These are phyloP conservation scores for Rossbeevera mucosa DNA, from an alignment of 768 basidiomycete species.

Conservation along the genomic window DNA sequence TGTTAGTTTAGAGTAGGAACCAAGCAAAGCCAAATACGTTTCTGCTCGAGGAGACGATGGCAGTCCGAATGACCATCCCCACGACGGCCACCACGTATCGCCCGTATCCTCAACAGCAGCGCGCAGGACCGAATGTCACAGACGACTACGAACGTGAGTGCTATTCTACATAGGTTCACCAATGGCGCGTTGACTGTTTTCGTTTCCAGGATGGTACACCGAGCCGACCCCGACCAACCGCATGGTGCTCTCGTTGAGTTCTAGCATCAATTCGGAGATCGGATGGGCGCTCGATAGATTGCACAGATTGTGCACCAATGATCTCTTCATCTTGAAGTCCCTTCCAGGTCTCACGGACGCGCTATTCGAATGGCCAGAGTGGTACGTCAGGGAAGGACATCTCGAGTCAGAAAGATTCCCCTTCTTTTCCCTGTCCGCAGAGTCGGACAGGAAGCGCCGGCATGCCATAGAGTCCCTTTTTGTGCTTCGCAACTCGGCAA, in stretches of 20 bases:
- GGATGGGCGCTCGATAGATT: slow-evolving; percentile 89
- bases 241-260: slow-evolving; percentile 86
- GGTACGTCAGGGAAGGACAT: slow-evolving; percentile 67
- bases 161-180: neutral
- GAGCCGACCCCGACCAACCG: slow-evolving; percentile 75
- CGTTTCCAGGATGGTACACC: slow-evolving; percentile 73
- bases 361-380: slow-evolving; percentile 85
- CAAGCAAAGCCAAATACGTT: too few relatives aligned
- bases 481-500: slow-evolving; percentile 80
- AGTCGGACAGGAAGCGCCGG: slow-evolving; percentile 51
- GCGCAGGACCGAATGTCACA: slow-evolving; percentile 42
- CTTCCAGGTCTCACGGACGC: slow-evolving; percentile 80
- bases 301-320: slow-evolving; percentile 73
- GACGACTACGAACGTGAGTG: slow-evolving; percentile 76
- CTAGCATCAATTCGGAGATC: slow-evolving; percentile 76
- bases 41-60: slow-evolving; percentile 18
- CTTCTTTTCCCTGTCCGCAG: slow-evolving; percentile 55
- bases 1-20: too few relatives aligned
- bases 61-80: slow-evolving; percentile 21
- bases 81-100: slow-evolving; percentile 22
- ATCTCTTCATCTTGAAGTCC: slow-evolving; percentile 64
- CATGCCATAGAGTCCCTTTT: slow-evolving; percentile 85
- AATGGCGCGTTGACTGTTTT: slow-evolving; percentile 5
- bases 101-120: slow-evolving; percentile 20
- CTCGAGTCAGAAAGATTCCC: slow-evolving; percentile 38